Evolutionary conservation across 176 grass and related monocot species (phyloP).

Genomic region (Puccinellia tenuiflora): DNA sequence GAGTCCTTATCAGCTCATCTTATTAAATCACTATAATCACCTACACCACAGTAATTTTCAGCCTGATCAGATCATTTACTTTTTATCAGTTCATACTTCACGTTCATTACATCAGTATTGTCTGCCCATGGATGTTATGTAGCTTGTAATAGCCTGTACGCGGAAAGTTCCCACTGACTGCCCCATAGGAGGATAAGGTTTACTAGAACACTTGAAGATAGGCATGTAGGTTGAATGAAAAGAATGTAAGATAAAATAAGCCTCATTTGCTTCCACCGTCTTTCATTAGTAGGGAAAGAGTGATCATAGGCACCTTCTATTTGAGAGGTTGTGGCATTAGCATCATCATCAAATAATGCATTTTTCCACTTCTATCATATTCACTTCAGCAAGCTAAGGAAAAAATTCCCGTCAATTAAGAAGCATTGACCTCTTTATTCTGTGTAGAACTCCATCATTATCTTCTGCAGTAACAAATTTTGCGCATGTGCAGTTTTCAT

Average conservation of each 20-base stretch:
- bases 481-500: neutral
- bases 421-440: neutral
- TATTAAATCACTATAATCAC: neutral
- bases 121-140: slow-evolving; percentile 10
- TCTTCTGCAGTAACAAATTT: neutral
- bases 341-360: neutral
- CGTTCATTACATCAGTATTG: neutral
- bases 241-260: neutral
- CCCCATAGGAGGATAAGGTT: neutral
- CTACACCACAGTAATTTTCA: neutral
- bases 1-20: slow-evolving; percentile 39
- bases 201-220: neutral
- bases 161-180: neutral
- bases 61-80: neutral
- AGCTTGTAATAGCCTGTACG: slow-evolving; percentile 3
- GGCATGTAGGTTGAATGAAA: neutral
- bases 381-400: neutral
- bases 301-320: neutral
- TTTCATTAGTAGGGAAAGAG: neutral
- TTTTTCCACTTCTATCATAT: neutral
- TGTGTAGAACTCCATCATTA: neutral
- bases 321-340: slow-evolving; percentile 13
- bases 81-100: neutral
- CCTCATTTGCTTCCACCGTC: neutral
- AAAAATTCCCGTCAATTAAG: neutral